Base-by-base conservation (phyloP, 2,329 filamentous ascomycete genomes). In the Cryoendolithus antarcticus region DNA sequence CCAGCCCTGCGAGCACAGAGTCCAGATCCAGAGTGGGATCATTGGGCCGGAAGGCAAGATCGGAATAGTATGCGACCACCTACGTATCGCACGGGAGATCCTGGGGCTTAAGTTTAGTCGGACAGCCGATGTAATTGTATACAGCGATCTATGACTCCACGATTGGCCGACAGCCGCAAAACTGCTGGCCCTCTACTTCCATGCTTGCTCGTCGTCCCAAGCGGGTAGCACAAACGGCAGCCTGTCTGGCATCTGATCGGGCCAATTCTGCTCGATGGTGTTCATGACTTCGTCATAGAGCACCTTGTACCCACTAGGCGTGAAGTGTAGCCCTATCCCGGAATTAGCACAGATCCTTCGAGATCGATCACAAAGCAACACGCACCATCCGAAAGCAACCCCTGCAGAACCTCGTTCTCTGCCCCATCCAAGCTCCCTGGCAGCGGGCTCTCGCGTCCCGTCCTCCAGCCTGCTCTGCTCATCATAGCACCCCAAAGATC, bases 401-500 rank as follows among this genome's bases (percentile, higher is more conserved):
- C 59, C 15, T 62, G 61, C 33, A 80, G 55, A 6, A 59, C 64
- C 39, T 77, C 70, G 53, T 77, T 80, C 35, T 70, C 49, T 57
- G 74, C 56, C 60, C 74, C 61, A 61, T 74, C 57, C 57, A 70
- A 57, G 60, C 74, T 65, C 59, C 88, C 71, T 10, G 65, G 59
- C 24, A 79, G 53, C 4, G 65, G 60, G 30, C 69, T 62, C 15
- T 44, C 41, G 8, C 33, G 37, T 4, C 65, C 69, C 48, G 62
- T 60, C 10, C 65, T 56, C 62, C 72, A 78, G 1, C 69, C 70
- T 2, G 69, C 65, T 34, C 74, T 69, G 40, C 74, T 67, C 77
- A 93, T 84, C 51, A 95, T 71, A 0, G 75, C 76, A 44, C 74
- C 72, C 76, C 84, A 93, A 2, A 96, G 70, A 60, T 96, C 85